Conservation (phyloP, 176 grass and related monocot genomes). For the Aegilops umbellulata region DNA sequence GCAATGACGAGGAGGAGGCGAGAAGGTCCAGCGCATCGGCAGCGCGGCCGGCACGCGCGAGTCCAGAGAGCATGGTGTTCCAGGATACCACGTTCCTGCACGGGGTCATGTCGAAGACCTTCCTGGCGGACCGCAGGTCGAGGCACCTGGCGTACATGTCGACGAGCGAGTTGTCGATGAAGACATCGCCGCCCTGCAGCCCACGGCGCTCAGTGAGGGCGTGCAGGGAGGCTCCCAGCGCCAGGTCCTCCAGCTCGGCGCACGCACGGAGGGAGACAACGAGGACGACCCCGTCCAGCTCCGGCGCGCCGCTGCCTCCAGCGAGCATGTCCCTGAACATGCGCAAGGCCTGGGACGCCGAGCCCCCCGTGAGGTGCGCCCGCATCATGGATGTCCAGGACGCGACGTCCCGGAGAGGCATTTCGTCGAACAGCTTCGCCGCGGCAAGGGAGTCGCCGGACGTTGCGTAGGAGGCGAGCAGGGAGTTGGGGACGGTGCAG, state of each 20-base stretch:
- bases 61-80: conserved; percentile 58
- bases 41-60: conserved; percentile 16
- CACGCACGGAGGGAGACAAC: not conserved
- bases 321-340: not conserved
- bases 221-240: not conserved
- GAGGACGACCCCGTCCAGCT: not conserved
- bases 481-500: not conserved
- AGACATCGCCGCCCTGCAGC: not conserved
- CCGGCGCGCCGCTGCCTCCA: fast-evolving
- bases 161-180: not conserved
- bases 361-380: not conserved
- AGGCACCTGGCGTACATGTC: not conserved
- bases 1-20: conserved; percentile 5
- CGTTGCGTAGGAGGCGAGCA: not conserved
- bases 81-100: conserved; percentile 49
- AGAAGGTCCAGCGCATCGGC: conserved; percentile 20
- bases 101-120: not conserved
- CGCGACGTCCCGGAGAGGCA: not conserved
- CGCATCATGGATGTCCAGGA: not conserved
- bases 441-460: not conserved
- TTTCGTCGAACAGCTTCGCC: not conserved
- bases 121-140: not conserved
- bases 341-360: not conserved
- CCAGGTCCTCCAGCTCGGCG: not conserved
- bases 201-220: not conserved